Percentiles rank a stretch among this genome's conserved stretches.
phyloP scores from a whole-genome alignment of 306 rosid genomes.

The Cicer cuneatum region DNA sequence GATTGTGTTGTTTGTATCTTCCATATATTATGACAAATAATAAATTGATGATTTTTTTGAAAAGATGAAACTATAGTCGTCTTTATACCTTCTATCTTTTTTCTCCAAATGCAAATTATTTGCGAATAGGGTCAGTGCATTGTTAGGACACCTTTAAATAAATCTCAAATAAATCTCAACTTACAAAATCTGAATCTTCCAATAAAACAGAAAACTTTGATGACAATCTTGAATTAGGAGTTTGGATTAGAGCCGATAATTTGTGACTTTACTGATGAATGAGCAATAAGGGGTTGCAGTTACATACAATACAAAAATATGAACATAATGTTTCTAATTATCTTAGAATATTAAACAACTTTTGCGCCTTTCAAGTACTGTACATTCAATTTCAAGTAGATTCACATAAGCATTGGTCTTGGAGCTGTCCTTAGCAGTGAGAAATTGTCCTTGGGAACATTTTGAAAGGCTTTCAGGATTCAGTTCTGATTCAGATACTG shows the following conservation, averaged over 20 bases:
- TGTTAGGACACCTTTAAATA: background rate
- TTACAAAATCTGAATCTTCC: background rate
- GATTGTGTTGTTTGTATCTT: constrained; percentile 45
- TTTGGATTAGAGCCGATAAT: background rate
- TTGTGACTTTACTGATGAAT: too few relatives aligned
- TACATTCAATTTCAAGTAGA: constrained; percentile 30
- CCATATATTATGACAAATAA: background rate
- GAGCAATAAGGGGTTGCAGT: too few relatives aligned
- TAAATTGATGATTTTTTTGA: background rate
- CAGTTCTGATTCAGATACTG: background rate
- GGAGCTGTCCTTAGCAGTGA: background rate
- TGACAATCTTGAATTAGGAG: background rate
- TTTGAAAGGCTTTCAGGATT: constrained; percentile 11
- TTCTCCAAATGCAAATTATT: too few relatives aligned
- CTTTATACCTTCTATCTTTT: background rate
- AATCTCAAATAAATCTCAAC: background rate
- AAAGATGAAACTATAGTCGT: background rate
- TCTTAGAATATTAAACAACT: constrained; percentile 12
- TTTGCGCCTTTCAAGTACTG: constrained; percentile 10
- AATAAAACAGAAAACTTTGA: background rate
- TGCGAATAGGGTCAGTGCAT: too few relatives aligned
- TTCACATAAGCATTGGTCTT: background rate
- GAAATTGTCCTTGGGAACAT: constrained; percentile 11
- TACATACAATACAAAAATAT: too few relatives aligned
- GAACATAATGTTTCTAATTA: background rate